Evolutionary conservation across 2,329 filamentous ascomycete genomes (phyloP), one percentile per base, ranked within the genome.

Genomic region (Akanthomyces muscarius): DNA sequence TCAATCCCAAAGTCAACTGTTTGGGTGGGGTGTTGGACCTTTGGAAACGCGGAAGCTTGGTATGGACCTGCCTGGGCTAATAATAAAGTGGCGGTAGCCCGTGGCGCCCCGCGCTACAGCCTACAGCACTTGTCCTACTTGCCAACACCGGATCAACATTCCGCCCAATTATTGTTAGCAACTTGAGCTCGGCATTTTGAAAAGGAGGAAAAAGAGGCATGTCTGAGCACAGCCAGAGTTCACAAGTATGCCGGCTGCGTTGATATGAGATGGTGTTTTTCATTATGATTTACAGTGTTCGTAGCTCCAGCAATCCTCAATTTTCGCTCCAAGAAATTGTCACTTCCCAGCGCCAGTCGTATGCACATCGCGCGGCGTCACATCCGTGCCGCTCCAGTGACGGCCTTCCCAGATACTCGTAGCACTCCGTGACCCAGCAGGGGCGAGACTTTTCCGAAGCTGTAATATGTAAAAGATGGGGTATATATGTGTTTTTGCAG

Each of bases 11-110:
- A 30, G 41, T 41, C 38, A 44, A 53, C 59, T 23, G 51, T 61
- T 45, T 61, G 50, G 33, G 48, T 54, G 59, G 59, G 59, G 59
- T 61, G 59, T 48, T 61, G 59, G 52, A 61, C 42, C 30, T 61
- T 61, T 38, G 21, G 30, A 61, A 61, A 61, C 59, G 59, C 59
- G 51, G 54, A 54, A 47, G 47, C 50, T 44, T 18, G 56, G 58
- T 52, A 48, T 61, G 59, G 41, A 51, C 59, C 59, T 45, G 58
- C 41, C 59, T 45, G 54, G 50, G 21, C 21, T 45, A 30, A 30
- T 30, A 30, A 30, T 30, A 53, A 42, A 55, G 48, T 61, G 58
- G 58, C 48, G 59, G 59, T 48, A 28, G 50, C 59, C 41, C 50
- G 42, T 48, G 51, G 21, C 59, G 51, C 59, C 59, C 59, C 59